Base-by-base conservation (phyloP, 768 basidiomycete genomes). In the Sarcodon aspratus region DNA sequence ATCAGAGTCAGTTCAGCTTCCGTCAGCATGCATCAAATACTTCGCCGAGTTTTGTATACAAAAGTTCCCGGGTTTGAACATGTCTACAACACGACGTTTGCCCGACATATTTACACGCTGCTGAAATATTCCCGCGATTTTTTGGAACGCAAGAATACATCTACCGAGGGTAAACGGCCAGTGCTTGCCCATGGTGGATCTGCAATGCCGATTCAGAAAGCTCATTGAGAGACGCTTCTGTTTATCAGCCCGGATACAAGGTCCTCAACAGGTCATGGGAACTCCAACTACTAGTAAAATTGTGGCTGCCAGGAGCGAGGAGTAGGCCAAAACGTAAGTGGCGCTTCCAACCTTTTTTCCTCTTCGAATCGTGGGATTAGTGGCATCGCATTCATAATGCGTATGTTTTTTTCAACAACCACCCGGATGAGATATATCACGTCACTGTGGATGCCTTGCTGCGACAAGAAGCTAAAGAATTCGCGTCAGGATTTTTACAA, bases 141-240 rank as follows among this genome's bases (percentile, higher is more conserved):
- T 61, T 57, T 72, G 48, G 91, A 95, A 58, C 76, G 92, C 17
- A 76, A 72, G 58, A 61, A 65, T 35, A 58, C 65, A 35, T 40
- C 43, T 9, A 27, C 21, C 21, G 21, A 27, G 2, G 21, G 21
- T 27, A 46, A 37, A 3, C 46, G 21, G 84, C 92, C 4, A 93
- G 91, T 56, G 91, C 96, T 12, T 98, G 96, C 67, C 96, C 96
- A 0, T 95, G 96, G 12, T 98, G 96, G 96, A 86, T 99, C 50
- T 99, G 96, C 62, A 98, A 98, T 63, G 94, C 93, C 13, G 96
- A 99, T n/a, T n/a, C n/a, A n/a, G 66, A 99, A 99, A 70, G 83
- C 95, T 1, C 95, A 96, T 58, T 74, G 83, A 3, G 93, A 94
- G 63, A 84, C 98, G 75, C 62, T 99, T 17, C 93, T 92, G 6